Base-by-base conservation (phyloP, 495 filamentous ascomycete genomes). In the Podospora appendiculata region DNA sequence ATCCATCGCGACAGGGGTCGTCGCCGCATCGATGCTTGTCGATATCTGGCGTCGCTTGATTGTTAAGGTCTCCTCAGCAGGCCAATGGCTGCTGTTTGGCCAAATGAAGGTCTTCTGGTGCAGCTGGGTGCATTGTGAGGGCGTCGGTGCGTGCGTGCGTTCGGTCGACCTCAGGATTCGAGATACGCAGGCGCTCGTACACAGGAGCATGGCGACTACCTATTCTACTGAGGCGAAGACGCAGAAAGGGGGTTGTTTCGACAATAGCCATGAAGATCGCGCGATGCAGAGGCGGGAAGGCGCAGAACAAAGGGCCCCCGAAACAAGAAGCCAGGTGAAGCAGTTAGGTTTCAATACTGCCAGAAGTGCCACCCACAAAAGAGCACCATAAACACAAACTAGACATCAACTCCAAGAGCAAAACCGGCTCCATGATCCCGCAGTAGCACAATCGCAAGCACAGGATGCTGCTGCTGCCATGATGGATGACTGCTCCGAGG, bases 81-180 rank as follows among this genome's bases (percentile, higher is more conserved):
- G 35, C 58, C 61, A 66, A 60, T 64, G 51, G 43, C 17, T 54
- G 51, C 14, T 17, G 32, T 36, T 36, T 62, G 63, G 63, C 52
- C 62, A 62, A 64, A 60, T 62, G 58, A 57, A 57, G 63, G 59
- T 56, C 17, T 40, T 48, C 47, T 47, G 55, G 58, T 52, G 52
- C 39, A 57, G 52, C 51, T 61, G 60, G 54, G 58, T 61, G 60
- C 62, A 51, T 25, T 25, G 25, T 5, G 25, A 25, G 5, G 25
- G 25, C 25, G 25, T 25, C 25, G 25, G 25, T 25, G 25, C 25
- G 25, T 25, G 5, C 54, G 52, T 48, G 34, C 36, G 41, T 54
- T 50, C 58, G 53, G 41, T 52, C 49, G 48, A 54, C 33, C 38
- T 44, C 17, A 19, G 13, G 17, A 19, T 44, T 12, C 53, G 25